phyloP scores from a whole-genome alignment of 495 filamentous ascomycete species.

The Haplographium delicatum region DNA sequence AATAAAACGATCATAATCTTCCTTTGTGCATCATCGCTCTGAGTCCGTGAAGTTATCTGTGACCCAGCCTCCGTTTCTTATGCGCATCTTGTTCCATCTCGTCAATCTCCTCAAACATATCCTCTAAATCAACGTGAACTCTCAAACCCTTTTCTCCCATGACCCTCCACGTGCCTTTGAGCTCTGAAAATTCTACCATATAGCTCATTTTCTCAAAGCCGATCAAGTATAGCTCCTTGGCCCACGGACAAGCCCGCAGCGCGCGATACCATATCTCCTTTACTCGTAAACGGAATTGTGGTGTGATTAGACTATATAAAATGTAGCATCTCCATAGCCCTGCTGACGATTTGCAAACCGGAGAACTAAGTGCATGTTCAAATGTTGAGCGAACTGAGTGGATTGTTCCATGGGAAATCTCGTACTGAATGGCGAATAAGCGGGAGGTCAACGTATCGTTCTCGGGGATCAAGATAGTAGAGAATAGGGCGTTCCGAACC shows the following conservation, averaged over 20 bases:
- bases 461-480: slow-evolving; percentile 36
- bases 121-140: slow-evolving; percentile 27
- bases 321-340: slow-evolving; percentile 66
- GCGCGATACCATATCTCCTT: slow-evolving; percentile 67
- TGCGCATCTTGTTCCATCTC: slow-evolving; percentile 6
- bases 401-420: slow-evolving; percentile 52
- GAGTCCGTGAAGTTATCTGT: too few relatives aligned
- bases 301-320: slow-evolving; percentile 35
- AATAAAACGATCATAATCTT: too few relatives aligned
- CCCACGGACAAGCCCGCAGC: slow-evolving; percentile 67
- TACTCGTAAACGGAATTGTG: slow-evolving; percentile 25
- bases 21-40: too few relatives aligned
- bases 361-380: slow-evolving; percentile 56
- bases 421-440: slow-evolving; percentile 63
- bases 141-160: slow-evolving; percentile 27
- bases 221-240: slow-evolving; percentile 61
- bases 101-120: slow-evolving; percentile 17
- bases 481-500: slow-evolving; percentile 53
- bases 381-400: slow-evolving; percentile 63
- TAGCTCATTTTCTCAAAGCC: slow-evolving; percentile 39
- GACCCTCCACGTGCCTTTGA: slow-evolving; percentile 19
- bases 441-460: slow-evolving; percentile 49
- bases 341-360: slow-evolving; percentile 31
- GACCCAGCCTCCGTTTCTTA: neutral
- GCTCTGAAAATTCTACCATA: slow-evolving; percentile 10